Base-by-base conservation (phyloP, 441 rosid species). In the Sinapis alba region DNA sequence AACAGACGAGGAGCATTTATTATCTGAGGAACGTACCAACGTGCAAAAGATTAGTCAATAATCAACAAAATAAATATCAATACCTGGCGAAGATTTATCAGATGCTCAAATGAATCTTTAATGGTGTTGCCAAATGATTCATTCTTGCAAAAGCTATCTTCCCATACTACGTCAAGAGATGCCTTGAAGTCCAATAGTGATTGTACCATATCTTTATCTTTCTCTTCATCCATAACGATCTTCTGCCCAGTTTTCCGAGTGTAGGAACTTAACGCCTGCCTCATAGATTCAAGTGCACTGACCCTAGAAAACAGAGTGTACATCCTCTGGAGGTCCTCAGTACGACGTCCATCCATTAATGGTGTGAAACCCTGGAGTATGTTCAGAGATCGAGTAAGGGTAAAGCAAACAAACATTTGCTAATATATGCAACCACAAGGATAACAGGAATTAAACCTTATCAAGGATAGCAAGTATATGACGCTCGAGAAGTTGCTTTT, bases 1-100 rank as follows among this genome's bases (percentile, higher is more conserved):
- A 72, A 54, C 18, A 43, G 45, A 82, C 72, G 63, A 79, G 12
- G 75, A 65, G 67, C 56, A 76, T 65, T 9, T 73, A 60, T 72
- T 30, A 47, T 63, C 27, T 45, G 69, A 11, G 18, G 23, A 5
- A 9, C 73, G 13, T 24, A n/a, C 43, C 6, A 58, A 28, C 3
- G 4, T 50, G 27, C 8, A 50, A 28, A 12, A 45, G 47, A 65
- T 61, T 12, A 47, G 45, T 36, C 20, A 56, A 47, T 63, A 34
- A 66, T 19, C 23, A 71, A 56, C 38, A 32, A 32, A 68, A 38
- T 30, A 24, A 61, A 36, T 68, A 53, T 69, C 69, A 78, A 26
- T 72, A 96, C 99, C 98, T 96, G 98, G 63, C 99, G 97, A 60
- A 93, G 92, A 86, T 96, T 96, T 77, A 93, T 96, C 67, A 91